Evolutionary conservation across 2,329 filamentous ascomycete species (phyloP).

Genomic region (Ophiostoma novo-ulmi): DNA sequence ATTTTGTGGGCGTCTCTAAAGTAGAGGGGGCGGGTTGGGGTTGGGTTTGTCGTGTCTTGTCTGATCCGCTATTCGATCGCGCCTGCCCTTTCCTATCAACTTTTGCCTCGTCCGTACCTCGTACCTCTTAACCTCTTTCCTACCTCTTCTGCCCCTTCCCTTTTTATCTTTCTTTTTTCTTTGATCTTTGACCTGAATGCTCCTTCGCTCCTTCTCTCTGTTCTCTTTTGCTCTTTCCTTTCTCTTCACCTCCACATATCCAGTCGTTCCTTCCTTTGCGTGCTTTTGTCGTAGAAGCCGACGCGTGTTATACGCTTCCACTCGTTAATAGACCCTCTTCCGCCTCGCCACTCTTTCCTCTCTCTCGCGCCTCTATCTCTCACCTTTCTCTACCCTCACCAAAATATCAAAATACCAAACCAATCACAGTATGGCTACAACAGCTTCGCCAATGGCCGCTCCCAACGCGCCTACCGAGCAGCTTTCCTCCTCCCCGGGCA

Average conservation of each 20-base stretch:
- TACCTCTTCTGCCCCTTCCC: background rate
- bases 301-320: constrained; percentile 24
- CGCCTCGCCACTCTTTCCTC: background rate
- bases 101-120: constrained; percentile 13
- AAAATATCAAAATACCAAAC: background rate
- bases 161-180: constrained; percentile 9
- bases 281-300: constrained; percentile 10
- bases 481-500: constrained; percentile 23
- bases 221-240: constrained; percentile 11
- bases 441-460: constrained; percentile 19
- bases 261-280: constrained; percentile 21
- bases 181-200: background rate
- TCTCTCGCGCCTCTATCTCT: background rate
- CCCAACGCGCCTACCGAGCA: constrained; percentile 21
- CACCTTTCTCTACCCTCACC: background rate
- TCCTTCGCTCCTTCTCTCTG: background rate
- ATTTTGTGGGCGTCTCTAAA: constrained; percentile 24
- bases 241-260: constrained; percentile 15
- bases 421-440: constrained; percentile 23
- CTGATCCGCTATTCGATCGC: constrained; percentile 20
- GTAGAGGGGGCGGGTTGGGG: constrained; percentile 9
- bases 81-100: constrained; percentile 19
- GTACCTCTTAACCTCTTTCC: background rate
- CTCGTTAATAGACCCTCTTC: constrained; percentile 11
- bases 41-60: constrained; percentile 26